Evolutionary conservation across 257 asterid species (phyloP).

Genomic region (Craterostigma plantagineum): DNA sequence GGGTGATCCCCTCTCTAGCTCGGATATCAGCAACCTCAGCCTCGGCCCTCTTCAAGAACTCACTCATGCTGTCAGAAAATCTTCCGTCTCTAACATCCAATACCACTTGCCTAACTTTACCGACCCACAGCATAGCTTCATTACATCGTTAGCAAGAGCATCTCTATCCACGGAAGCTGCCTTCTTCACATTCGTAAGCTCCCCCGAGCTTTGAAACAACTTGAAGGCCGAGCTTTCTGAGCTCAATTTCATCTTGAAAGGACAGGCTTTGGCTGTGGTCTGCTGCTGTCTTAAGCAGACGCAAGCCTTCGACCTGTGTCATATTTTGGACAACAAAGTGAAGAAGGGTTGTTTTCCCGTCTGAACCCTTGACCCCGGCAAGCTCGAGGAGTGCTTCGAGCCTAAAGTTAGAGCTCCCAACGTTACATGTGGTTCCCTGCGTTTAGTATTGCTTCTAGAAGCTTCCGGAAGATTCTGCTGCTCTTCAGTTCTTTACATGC

Average conservation of each 20-base stretch:
- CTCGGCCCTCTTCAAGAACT: constrained; percentile 25
- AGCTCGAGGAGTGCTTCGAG: constrained; percentile 82
- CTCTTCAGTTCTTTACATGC: constrained; percentile 67
- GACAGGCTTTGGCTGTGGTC: constrained; percentile 49
- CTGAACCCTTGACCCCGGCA: constrained; percentile 80
- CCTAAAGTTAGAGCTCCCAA: constrained; percentile 81
- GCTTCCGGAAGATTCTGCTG: constrained; percentile 82
- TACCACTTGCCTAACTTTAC: constrained; percentile 7
- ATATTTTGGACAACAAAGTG: constrained; percentile 80
- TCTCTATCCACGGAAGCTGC: constrained; percentile 41
- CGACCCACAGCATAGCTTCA: background rate
- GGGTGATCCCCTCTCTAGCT: constrained; percentile 28
- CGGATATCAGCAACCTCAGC: constrained; percentile 18
- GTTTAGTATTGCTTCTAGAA: constrained; percentile 86
- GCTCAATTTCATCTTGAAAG: too few relatives aligned
- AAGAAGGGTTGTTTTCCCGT: constrained; percentile 77
- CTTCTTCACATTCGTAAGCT: constrained; percentile 54
- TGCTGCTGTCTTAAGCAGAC: constrained; percentile 44
- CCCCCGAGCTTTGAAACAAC: constrained; percentile 52
- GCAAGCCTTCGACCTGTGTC: constrained; percentile 66
- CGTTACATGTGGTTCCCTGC: constrained; percentile 93
- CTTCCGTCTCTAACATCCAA: constrained; percentile 1
- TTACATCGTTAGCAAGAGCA: background rate
- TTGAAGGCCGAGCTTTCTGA: constrained; percentile 45
- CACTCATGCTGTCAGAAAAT: constrained; percentile 20